phyloP scores from a whole-genome alignment of 805 yeast species.

The Gaillardinia entomophila region DNA sequence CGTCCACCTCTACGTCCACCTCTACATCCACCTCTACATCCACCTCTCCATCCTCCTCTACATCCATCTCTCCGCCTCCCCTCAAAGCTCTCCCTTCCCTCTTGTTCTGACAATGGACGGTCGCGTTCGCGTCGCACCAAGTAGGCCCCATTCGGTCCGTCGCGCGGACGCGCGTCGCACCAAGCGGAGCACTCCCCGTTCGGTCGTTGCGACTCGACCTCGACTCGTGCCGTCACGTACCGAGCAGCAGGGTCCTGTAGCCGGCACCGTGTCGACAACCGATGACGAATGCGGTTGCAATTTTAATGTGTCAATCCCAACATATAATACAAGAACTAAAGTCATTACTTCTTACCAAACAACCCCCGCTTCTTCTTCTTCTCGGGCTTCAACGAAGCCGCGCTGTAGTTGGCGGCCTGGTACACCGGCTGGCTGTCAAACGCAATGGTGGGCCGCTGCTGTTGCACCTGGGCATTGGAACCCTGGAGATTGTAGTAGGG shows the following conservation, averaged over 20 bases:
- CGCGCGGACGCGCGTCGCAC: no score
- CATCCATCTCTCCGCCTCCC: not conserved
- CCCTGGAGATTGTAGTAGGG: conserved; percentile 39
- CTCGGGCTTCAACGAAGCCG: conserved; percentile 36
- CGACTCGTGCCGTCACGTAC: no score
- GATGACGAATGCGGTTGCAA: no score
- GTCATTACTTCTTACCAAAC: conserved; percentile 71
- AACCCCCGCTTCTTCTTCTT: conserved; percentile 49
- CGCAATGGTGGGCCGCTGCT: conserved; percentile 29
- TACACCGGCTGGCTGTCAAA: conserved; percentile 34
- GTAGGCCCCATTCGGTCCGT: no score
- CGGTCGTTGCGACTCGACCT: no score
- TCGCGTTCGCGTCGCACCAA: no score
- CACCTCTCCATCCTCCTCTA: not conserved
- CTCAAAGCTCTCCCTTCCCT: conserved; percentile 1
- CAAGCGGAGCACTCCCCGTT: no score
- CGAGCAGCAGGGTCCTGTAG: no score
- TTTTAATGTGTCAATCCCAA: no score
- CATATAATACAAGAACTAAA: no score
- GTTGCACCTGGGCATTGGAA: conserved; percentile 20
- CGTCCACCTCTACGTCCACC: not conserved
- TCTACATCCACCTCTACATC: not conserved
- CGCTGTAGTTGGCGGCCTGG: conserved; percentile 58
- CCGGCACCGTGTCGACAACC: no score
- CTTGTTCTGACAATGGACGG: no score